Conservation (phyloP, 2,329 filamentous ascomycete species). For the Xylariaceae sp. region DNA sequence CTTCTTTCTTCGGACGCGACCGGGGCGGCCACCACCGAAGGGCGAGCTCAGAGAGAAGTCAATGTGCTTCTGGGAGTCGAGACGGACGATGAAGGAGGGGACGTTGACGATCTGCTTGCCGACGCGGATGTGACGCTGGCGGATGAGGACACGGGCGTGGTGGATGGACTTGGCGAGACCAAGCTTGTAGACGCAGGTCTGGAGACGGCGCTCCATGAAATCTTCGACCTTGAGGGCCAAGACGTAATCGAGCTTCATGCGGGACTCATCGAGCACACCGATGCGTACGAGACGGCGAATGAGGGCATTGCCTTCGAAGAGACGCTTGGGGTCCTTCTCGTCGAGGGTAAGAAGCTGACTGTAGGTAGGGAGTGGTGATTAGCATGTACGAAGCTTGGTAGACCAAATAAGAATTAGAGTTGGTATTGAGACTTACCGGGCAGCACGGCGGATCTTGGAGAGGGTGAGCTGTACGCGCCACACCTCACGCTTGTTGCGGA, state of each 20-base stretch:
- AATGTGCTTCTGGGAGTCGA: slow-evolving; percentile 99
- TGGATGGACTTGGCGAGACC: slow-evolving; percentile 99
- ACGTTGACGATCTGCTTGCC: slow-evolving; percentile 99
- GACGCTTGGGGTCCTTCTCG: slow-evolving; percentile 99
- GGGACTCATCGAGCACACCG: slow-evolving; percentile 98
- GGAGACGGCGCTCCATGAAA: slow-evolving; percentile 99
- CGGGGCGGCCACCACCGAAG: slow-evolving; percentile 94
- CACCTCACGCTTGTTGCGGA: slow-evolving; percentile 99
- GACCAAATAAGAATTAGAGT: not conserved
- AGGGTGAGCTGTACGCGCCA: slow-evolving; percentile 99
- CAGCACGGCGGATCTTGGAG: slow-evolving; percentile 99
- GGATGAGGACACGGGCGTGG: slow-evolving; percentile 99
- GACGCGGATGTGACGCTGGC: slow-evolving; percentile 99
- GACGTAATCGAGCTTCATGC: slow-evolving; percentile 99
- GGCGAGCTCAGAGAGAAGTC: slow-evolving; percentile 97
- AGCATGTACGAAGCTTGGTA: no score
- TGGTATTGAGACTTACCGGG: slow-evolving; percentile 66
- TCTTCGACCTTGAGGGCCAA: slow-evolving; percentile 98
- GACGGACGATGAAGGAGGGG: slow-evolving; percentile 97
- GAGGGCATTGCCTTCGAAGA: slow-evolving; percentile 99
- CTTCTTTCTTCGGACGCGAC: slow-evolving; percentile 99
- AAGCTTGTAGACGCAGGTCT: slow-evolving; percentile 99
- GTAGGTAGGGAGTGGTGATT: slow-evolving; percentile 11
- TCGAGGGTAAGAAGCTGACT: slow-evolving; percentile 99
- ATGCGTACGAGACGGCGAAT: slow-evolving; percentile 99